These are phyloP conservation scores for Lepidopterella palustris DNA, from an alignment of 495 filamentous ascomycete genomes.

Conservation along the genomic window DNA sequence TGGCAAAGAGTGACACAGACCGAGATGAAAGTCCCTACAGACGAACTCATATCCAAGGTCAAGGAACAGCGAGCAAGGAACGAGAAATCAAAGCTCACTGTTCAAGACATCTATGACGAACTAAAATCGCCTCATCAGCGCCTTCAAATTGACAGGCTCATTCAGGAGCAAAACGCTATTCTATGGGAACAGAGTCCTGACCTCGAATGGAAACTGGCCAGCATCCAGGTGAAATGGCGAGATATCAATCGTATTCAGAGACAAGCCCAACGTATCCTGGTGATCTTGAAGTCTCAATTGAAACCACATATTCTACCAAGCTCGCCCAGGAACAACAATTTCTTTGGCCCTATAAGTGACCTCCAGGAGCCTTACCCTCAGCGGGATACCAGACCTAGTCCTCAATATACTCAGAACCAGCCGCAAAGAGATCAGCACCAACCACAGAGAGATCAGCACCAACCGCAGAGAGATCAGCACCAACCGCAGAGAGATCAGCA, in stretches of 20 bases:
- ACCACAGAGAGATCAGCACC: no score
- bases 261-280: not conserved
- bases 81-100: not conserved
- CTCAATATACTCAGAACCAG: not conserved
- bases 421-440: no score
- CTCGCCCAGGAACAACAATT: no score
- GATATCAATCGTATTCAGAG: not conserved
- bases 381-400: not conserved
- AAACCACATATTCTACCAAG: not conserved
- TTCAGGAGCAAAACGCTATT: not conserved
- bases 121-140: not conserved
- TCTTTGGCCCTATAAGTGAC: not conserved
- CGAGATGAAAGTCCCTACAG: not conserved
- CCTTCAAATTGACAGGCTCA: conserved; percentile 1
- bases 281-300: not conserved
- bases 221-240: not conserved
- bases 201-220: not conserved
- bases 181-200: not conserved
- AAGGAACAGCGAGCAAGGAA: not conserved
- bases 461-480: no score
- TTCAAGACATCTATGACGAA: not conserved
- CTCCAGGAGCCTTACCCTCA: not conserved
- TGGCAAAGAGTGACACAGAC: not conserved
- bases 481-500: no score
- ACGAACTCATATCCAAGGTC: not conserved